Conservation (phyloP, 352 stramenopile species). For the Pythium folliculosum region DNA sequence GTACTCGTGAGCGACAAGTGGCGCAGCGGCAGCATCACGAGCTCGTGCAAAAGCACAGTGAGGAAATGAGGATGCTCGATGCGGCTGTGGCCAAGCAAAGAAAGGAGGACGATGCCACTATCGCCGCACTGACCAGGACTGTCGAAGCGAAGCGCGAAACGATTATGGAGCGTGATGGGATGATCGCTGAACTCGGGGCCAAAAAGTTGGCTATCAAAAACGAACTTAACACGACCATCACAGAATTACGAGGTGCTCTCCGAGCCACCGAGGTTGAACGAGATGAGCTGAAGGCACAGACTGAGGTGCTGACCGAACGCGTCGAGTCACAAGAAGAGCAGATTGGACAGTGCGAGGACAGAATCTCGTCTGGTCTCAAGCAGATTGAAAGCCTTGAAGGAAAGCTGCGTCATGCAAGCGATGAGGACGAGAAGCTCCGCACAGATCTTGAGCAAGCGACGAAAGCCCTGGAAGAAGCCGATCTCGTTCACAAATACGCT, state of each 20-base stretch:
- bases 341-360: constrained; percentile 6
- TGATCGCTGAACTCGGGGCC: constrained; percentile 8
- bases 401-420: background rate
- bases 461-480: background rate
- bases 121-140: background rate
- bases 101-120: background rate
- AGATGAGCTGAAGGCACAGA: background rate
- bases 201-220: constrained; percentile 6
- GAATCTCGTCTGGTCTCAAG: background rate
- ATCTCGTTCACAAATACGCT: background rate
- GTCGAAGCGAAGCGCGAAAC: background rate
- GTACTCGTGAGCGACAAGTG: background rate
- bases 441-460: constrained; percentile 3
- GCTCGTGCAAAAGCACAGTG: background rate
- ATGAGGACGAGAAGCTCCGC: background rate
- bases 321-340: constrained; percentile 5
- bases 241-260: background rate
- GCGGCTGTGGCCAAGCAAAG: background rate
- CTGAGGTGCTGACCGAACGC: background rate
- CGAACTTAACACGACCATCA: background rate
- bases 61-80: background rate
- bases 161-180: constrained; percentile 7
- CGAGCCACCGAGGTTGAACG: background rate
- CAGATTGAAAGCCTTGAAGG: constrained; percentile 1
- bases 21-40: background rate